phyloP scores from a whole-genome alignment of 1,284 basidiomycete genomes.

The Schizopora paradoxa region DNA sequence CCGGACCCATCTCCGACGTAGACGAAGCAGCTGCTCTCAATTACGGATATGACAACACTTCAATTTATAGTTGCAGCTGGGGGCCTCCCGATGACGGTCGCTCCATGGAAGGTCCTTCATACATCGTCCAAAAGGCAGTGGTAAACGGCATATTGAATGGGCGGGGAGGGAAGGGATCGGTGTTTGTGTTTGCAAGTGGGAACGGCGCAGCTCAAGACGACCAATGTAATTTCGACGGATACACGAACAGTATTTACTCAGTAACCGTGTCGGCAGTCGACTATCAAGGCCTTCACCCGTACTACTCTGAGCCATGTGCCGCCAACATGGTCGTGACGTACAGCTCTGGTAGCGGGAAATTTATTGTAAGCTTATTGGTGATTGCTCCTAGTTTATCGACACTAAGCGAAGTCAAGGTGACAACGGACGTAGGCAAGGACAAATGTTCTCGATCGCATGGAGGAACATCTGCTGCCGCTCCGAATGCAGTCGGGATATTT shows the following conservation, averaged over 20 bases:
- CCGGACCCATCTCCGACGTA: constrained; percentile 94
- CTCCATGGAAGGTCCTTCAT: constrained; percentile 93
- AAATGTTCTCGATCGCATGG: constrained; percentile 85
- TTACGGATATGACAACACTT: constrained; percentile 88
- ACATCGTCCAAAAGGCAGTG: constrained; percentile 91
- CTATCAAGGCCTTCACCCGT: constrained; percentile 88
- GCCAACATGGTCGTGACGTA: constrained; percentile 97
- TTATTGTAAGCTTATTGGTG: constrained; percentile 62
- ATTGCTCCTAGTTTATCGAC: constrained; percentile 19
- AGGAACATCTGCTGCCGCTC: constrained; percentile 96
- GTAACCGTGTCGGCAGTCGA: constrained; percentile 95
- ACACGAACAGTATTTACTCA: constrained; percentile 97
- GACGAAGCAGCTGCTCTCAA: constrained; percentile 97
- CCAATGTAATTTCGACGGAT: constrained; percentile 99
- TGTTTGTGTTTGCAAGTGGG: constrained; percentile 97
- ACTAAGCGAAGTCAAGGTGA: constrained; percentile 54
- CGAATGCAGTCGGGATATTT: constrained; percentile 89
- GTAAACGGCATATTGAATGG: constrained; percentile 94
- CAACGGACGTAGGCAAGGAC: constrained; percentile 88
- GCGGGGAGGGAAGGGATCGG: constrained; percentile 82
- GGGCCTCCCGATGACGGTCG: constrained; percentile 94
- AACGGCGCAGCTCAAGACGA: constrained; percentile 91
- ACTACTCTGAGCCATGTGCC: constrained; percentile 95
- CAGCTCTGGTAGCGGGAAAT: constrained; percentile 91
- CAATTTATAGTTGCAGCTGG: constrained; percentile 97